phyloP scores from a whole-genome alignment of 495 filamentous ascomycete species.

The Daldinia vernicosa region DNA sequence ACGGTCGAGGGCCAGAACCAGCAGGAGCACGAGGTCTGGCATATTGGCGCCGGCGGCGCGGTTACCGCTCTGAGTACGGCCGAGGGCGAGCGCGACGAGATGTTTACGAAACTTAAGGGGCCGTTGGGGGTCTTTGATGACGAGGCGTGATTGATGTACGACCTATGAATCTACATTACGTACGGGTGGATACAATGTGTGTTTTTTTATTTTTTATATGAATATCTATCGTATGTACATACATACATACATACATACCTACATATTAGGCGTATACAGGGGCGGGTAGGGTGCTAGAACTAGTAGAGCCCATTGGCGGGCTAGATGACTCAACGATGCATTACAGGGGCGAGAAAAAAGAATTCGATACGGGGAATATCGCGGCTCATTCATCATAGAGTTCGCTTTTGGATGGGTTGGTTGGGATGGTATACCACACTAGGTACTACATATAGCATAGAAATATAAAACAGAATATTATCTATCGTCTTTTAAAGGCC shows the following conservation, averaged over 20 bases:
- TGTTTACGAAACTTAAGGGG: slow-evolving; percentile 80
- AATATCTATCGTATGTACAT: too few species aligned
- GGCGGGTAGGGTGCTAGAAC: neutral
- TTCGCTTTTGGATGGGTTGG: neutral
- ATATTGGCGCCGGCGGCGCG: slow-evolving; percentile 87
- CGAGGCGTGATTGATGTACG: slow-evolving; percentile 38
- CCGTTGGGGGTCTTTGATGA: slow-evolving; percentile 66
- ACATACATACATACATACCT: too few species aligned
- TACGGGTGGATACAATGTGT: too few species aligned
- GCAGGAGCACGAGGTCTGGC: slow-evolving; percentile 67
- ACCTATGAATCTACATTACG: neutral
- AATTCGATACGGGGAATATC: slow-evolving; percentile 3
- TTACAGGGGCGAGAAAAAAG: neutral
- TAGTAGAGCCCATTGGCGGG: neutral
- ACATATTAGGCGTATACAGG: neutral
- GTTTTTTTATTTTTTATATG: too few species aligned
- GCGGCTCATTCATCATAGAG: slow-evolving; percentile 41
- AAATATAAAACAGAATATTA: neutral
- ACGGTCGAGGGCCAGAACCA: slow-evolving; percentile 7
- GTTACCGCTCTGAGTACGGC: slow-evolving; percentile 81
- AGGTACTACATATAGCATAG: slow-evolving; percentile 11
- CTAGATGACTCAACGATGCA: slow-evolving; percentile 2
- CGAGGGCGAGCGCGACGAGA: slow-evolving; percentile 88
- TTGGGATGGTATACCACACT: neutral
- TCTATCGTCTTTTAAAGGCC: neutral